These are phyloP conservation scores for Botrytis fabae DNA, from an alignment of 2,329 filamentous ascomycete genomes.

Conservation along the genomic window DNA sequence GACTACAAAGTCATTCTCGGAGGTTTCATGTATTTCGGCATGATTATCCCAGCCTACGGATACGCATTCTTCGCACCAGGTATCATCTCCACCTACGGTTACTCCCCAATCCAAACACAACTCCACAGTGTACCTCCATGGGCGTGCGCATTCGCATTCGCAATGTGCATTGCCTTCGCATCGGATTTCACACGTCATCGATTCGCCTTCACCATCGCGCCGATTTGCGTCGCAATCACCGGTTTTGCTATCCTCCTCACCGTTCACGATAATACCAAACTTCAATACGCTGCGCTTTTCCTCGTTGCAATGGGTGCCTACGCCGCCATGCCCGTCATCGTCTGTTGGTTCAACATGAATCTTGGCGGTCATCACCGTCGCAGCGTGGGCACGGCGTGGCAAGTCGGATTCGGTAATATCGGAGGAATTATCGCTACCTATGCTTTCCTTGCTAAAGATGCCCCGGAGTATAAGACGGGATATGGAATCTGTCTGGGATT, in stretches of 20 bases:
- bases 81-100: conserved; percentile 69
- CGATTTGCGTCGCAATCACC: conserved; percentile 67
- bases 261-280: conserved; percentile 64
- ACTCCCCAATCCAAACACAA: conserved; percentile 54
- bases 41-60: conserved; percentile 74
- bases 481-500: conserved; percentile 79
- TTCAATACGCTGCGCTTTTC: conserved; percentile 81
- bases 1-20: conserved; percentile 74
- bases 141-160: conserved; percentile 75
- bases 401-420: conserved; percentile 76
- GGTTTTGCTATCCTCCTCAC: conserved; percentile 75
- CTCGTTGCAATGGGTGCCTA: conserved; percentile 79
- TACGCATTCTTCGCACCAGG: conserved; percentile 77
- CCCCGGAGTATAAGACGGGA: conserved; percentile 67
- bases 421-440: conserved; percentile 78
- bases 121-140: conserved; percentile 57
- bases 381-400: conserved; percentile 72
- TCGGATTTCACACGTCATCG: conserved; percentile 75
- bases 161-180: conserved; percentile 69
- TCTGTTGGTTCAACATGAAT: conserved; percentile 84
- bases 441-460: conserved; percentile 65
- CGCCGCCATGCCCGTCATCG: conserved; percentile 83
- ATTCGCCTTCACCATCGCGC: conserved; percentile 68
- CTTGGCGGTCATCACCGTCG: conserved; percentile 70
- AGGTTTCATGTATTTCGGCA: conserved; percentile 78